These are phyloP conservation scores for Ogataea methanolica DNA, from an alignment of 805 yeast species.

Conservation along the genomic window DNA sequence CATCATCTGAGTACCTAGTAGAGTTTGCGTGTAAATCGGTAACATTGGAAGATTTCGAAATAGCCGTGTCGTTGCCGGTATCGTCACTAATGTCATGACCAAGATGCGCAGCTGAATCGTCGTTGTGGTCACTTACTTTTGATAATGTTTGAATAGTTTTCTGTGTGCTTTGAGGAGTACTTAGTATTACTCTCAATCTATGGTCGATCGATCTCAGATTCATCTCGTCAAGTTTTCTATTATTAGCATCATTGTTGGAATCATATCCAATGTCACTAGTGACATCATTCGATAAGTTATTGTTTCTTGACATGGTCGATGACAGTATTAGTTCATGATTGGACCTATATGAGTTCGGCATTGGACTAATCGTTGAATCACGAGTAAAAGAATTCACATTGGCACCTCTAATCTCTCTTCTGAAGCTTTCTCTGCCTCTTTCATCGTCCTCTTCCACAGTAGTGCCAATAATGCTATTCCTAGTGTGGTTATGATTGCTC, in stretches of 20 bases:
- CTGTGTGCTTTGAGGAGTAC: too few species aligned
- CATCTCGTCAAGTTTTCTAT: not conserved
- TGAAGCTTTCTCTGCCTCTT: not conserved
- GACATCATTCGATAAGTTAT: not conserved
- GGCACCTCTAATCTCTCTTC: not conserved
- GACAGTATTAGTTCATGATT: not conserved
- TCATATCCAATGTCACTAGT: too few species aligned
- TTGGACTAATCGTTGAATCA: slow-evolving; percentile 1
- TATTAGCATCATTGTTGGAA: not conserved
- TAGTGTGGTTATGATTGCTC: not conserved
- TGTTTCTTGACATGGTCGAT: not conserved
- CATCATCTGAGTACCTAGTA: too few species aligned
- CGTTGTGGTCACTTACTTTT: too few species aligned
- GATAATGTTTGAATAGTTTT: too few species aligned
- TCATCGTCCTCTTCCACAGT: not conserved
- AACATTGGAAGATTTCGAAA: too few species aligned
- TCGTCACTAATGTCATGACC: too few species aligned
- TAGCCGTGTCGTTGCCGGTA: too few species aligned
- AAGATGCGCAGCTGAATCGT: too few species aligned
- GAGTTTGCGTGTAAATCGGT: too few species aligned
- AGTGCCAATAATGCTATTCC: too few species aligned
- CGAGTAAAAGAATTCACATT: not conserved
- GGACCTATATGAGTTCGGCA: too few species aligned
- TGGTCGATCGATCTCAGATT: not conserved
- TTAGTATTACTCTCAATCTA: not conserved